These are phyloP conservation scores for Saccharomyces kudriavzevii DNA, from an alignment of 805 yeast species.

Conservation along the genomic window DNA sequence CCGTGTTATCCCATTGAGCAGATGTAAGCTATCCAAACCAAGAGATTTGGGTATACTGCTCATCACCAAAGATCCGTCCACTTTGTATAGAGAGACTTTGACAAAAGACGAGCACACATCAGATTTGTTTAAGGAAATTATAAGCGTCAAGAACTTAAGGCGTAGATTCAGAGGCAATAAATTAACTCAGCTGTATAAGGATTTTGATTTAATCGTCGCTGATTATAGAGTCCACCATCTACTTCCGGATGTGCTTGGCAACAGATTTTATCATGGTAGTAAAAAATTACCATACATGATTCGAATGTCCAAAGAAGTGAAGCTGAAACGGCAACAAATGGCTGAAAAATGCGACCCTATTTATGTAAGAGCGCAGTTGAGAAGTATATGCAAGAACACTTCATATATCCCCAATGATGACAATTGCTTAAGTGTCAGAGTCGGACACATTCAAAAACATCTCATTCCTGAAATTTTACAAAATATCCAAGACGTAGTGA, in stretches of 20 bases:
- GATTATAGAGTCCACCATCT: slow-evolving; percentile 61
- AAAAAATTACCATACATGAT: slow-evolving; percentile 62
- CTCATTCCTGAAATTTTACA: slow-evolving; percentile 18
- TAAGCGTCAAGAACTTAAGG: slow-evolving; percentile 51
- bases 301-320: slow-evolving; percentile 40
- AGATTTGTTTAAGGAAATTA: slow-evolving; percentile 52
- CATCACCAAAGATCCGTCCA: slow-evolving; percentile 68
- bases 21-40: slow-evolving; percentile 40
- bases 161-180: slow-evolving; percentile 38
- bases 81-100: slow-evolving; percentile 44
- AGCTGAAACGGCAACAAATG: slow-evolving; percentile 35
- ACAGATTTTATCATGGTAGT: slow-evolving; percentile 52
- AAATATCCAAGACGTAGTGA: slow-evolving; percentile 31
- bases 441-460: slow-evolving; percentile 39
- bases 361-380: slow-evolving; percentile 56
- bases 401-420: slow-evolving; percentile 57
- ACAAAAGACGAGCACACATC: slow-evolving; percentile 47
- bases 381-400: slow-evolving; percentile 55
- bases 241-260: slow-evolving; percentile 51
- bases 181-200: slow-evolving; percentile 43
- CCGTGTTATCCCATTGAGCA: slow-evolving; percentile 49
- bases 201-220: slow-evolving; percentile 58
- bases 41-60: slow-evolving; percentile 47
- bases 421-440: slow-evolving; percentile 47
- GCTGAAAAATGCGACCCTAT: slow-evolving; percentile 58